Evolutionary conservation across 805 yeast species (phyloP), one percentile per base, ranked within the genome.

Genomic region (Isabelozyma pseudorhagii): DNA sequence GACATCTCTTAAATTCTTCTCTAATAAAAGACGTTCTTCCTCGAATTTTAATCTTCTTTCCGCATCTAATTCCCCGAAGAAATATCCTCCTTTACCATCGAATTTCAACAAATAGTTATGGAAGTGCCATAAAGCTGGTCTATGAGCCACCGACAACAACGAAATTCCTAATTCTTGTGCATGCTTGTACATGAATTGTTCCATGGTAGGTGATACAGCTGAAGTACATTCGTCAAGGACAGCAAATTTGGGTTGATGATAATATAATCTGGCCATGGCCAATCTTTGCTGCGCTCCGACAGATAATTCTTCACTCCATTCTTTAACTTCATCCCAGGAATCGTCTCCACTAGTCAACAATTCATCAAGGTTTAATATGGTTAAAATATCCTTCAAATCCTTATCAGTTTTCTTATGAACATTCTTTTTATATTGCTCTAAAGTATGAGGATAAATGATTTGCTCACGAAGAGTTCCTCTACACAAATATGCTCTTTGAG

Each of bases 211-310:
- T 0, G 97, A 85, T 2, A 92, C 96, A 1, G 96, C 93, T 3
- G 97, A 89, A 0, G 98, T 92, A 67, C 97, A 92, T 72, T 92
- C 98, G 69, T 92, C 98, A 55, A 92, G 74, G 25, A 92, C 96
- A 0, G 98, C 98, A 75, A 91, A 92, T 66, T 83, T 87, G 1
- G 98, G 98, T 59, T 80, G 79, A 67, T 92, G 97, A 63, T 91
- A 92, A 63, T 88, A 92, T 67, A 92, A 76, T 60, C 97, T 79
- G 2, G 96, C 97, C 87, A 93, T 85, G 11, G 97, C 97, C 54
- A 92, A 76, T 58, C 97, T 75, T 66, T 92, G 97, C 66, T 92
- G 97, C 21, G 92, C 96, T 27, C 98, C 97, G 54, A 85, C 84
- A 1, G 96, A 86, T 53, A 92, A 74, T 56, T 91, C 89, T 56